A percentile compares a stretch with the other conserved stretches of the same genome.
Evolutionary conservation across 2,329 filamentous ascomycete species (phyloP).

Genomic region (Calycina marina): DNA sequence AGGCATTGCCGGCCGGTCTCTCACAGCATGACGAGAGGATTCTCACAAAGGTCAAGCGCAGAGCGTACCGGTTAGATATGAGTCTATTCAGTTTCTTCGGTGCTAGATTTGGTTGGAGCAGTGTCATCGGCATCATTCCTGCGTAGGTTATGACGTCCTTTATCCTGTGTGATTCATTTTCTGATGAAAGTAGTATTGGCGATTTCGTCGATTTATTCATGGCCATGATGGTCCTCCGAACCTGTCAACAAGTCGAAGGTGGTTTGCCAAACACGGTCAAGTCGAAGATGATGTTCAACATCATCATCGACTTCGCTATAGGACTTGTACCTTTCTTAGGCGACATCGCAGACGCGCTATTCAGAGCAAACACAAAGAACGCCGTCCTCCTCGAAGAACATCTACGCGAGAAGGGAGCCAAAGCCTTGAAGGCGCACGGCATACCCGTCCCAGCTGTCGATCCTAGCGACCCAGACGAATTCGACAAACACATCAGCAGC

Average conservation of each 20-base stretch:
- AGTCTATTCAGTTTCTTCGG: conserved; percentile 69
- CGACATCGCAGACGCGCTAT: conserved; percentile 37
- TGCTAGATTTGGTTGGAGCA: conserved; percentile 77
- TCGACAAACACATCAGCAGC: conserved; percentile 26
- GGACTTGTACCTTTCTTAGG: conserved; percentile 64
- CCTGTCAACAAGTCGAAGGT: conserved; percentile 60
- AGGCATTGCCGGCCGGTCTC: conserved; percentile 69
- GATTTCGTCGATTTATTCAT: conserved; percentile 62
- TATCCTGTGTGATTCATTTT: conserved; percentile 5
- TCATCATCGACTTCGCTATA: conserved; percentile 57
- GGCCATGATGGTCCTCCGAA: conserved; percentile 59
- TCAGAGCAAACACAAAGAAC: conserved; percentile 66
- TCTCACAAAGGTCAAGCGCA: conserved; percentile 72
- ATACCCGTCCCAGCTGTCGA: conserved; percentile 32
- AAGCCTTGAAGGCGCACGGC: conserved; percentile 33
- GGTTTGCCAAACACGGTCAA: conserved; percentile 50
- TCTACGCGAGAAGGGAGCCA: conserved; percentile 52
- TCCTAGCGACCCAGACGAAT: conserved; percentile 37
- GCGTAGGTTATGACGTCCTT: conserved; percentile 39
- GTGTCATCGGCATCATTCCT: conserved; percentile 72
- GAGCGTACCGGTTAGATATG: conserved; percentile 77
- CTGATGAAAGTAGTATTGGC: conserved; percentile 40
- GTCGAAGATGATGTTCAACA: conserved; percentile 66
- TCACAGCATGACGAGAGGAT: conserved; percentile 69
- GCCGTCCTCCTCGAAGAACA: conserved; percentile 49